Conservation (phyloP, 2,329 filamentous ascomycete species). For the Aschersonia sp. region DNA sequence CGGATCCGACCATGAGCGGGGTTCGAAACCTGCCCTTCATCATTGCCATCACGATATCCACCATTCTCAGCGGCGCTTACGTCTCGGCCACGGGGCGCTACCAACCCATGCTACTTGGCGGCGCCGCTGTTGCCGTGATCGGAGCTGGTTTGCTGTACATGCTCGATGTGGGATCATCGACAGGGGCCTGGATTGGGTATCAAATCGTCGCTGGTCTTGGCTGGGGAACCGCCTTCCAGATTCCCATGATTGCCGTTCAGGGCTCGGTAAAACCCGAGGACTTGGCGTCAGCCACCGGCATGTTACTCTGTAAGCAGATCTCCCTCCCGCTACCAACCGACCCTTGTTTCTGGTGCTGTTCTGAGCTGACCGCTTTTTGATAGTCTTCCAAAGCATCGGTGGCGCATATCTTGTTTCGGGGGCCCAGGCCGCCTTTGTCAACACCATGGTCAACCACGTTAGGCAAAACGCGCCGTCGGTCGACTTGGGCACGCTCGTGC, state of each 20-base stretch:
- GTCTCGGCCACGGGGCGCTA: conserved; percentile 26
- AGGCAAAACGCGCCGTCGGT: conserved; percentile 19
- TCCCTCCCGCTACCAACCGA: background rate
- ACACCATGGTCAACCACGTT: conserved; percentile 24
- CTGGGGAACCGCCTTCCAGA: conserved; percentile 28
- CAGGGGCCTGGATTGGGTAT: conserved; percentile 35
- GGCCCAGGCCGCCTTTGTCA: conserved; percentile 31
- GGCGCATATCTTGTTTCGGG: conserved; percentile 34
- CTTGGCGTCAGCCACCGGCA: conserved; percentile 29
- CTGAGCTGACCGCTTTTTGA: background rate
- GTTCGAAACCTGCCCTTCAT: conserved; percentile 31
- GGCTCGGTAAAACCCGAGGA: conserved; percentile 23
- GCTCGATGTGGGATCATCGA: conserved; percentile 21
- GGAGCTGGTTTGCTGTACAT: conserved; percentile 28
- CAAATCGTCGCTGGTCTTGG: conserved; percentile 35
- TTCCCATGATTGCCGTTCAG: conserved; percentile 36
- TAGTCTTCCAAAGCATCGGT: conserved; percentile 33
- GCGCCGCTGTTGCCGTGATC: conserved; percentile 25
- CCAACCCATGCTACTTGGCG: conserved; percentile 29
- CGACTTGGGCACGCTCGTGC: conserved; percentile 19
- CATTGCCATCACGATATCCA: conserved; percentile 26
- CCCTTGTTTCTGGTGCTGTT: background rate
- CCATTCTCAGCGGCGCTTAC: conserved; percentile 21
- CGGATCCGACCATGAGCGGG: conserved; percentile 22
- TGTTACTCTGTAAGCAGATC: conserved; percentile 24